These are phyloP conservation scores for Yueomyces sp. DNA, from an alignment of 805 yeast genomes.

Conservation along the genomic window DNA sequence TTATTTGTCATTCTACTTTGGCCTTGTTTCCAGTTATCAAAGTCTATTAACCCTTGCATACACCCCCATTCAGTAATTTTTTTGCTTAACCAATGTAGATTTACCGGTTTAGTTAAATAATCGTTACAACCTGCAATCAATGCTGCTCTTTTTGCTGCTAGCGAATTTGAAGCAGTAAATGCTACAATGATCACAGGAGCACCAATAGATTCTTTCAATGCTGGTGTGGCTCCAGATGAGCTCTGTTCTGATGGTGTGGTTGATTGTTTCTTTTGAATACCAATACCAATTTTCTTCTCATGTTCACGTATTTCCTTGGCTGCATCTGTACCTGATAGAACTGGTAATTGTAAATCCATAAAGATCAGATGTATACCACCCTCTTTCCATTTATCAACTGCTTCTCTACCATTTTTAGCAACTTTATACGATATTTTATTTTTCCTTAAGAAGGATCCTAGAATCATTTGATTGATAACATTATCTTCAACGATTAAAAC, in stretches of 20 bases:
- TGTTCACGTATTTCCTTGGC: constrained; percentile 80
- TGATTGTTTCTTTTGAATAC: constrained; percentile 20
- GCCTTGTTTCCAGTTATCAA: constrained; percentile 73
- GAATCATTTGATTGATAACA: constrained; percentile 81
- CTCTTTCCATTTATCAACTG: constrained; percentile 82
- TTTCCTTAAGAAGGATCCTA: constrained; percentile 76
- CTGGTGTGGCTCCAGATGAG: background rate
- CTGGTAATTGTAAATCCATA: constrained; percentile 96
- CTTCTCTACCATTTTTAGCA: constrained; percentile 91
- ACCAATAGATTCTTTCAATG: constrained; percentile 18
- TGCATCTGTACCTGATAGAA: constrained; percentile 90
- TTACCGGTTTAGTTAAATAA: constrained; percentile 90
- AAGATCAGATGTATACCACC: constrained; percentile 92
- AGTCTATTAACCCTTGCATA: constrained; percentile 94
- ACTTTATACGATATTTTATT: constrained; percentile 74
- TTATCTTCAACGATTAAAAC: constrained; percentile 95
- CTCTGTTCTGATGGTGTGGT: background rate
- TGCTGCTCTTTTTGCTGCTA: constrained; percentile 79
- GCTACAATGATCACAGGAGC: constrained; percentile 98
- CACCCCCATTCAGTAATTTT: constrained; percentile 98
- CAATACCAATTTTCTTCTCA: constrained; percentile 71
- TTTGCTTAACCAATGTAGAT: constrained; percentile 82
- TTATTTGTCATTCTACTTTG: constrained; percentile 29
- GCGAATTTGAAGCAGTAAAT: constrained; percentile 79
- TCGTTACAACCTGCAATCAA: constrained; percentile 96